Evolutionary conservation across 805 yeast genomes (phyloP).

Genomic region (Tetrapisispora nanseiensis): DNA sequence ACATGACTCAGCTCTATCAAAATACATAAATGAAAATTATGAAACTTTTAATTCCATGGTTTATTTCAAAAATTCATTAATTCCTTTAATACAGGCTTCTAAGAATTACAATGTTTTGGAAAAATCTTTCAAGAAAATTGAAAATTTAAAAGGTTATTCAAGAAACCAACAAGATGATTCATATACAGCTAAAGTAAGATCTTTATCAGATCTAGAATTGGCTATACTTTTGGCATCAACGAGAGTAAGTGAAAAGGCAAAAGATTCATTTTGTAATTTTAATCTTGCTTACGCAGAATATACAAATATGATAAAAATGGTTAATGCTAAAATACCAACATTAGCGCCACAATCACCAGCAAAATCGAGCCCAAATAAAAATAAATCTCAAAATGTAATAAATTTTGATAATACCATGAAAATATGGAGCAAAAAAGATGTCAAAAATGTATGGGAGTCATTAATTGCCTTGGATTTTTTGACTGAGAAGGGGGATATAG

Average conservation of each 20-base stretch:
- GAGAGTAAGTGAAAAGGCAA: constrained; percentile 52
- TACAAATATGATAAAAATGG: constrained; percentile 38
- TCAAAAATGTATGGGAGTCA: constrained; percentile 68
- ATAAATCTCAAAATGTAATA: not conserved
- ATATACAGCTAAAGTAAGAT: constrained; percentile 18
- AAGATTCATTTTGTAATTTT: constrained; percentile 54
- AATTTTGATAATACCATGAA: constrained; percentile 34
- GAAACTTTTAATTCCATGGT: constrained; percentile 51
- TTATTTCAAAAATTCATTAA: constrained; percentile 36
- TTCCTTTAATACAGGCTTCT: constrained; percentile 35
- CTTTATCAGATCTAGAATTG: constrained; percentile 62
- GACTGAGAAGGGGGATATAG: constrained; percentile 36
- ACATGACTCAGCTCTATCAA: constrained; percentile 29
- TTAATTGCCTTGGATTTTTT: constrained; percentile 48
- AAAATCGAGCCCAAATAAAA: constrained; percentile 19
- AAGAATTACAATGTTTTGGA: constrained; percentile 20
- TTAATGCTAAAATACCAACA: constrained; percentile 33
- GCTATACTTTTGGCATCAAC: constrained; percentile 67
- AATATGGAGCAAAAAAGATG: constrained; percentile 50
- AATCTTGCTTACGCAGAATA: constrained; percentile 74
- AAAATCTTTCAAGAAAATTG: constrained; percentile 11
- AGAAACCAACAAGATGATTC: constrained; percentile 24
- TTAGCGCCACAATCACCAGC: constrained; percentile 23
- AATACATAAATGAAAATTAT: constrained; percentile 37
- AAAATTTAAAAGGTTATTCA: constrained; percentile 17